Base-by-base conservation (phyloP, 169 alveolate genomes). In the Plasmodium knowlesi region DNA sequence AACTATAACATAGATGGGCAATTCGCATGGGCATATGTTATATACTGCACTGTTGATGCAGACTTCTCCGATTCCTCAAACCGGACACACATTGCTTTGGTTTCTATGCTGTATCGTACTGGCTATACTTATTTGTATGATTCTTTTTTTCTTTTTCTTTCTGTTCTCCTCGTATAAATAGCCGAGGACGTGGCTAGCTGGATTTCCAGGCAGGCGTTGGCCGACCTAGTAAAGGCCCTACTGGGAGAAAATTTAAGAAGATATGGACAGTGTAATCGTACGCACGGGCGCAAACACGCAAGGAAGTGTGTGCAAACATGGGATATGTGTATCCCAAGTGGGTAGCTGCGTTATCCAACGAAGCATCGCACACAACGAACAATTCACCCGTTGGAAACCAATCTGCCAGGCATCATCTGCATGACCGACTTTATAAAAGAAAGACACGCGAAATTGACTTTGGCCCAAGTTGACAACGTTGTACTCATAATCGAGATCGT, bases 181-280 rank as follows among this genome's bases (percentile, higher is more conserved):
- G 93, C 93, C 41, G 74, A 86, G 19, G 93, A 86, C 37, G 80
- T 86, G 86, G 82, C 86, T 28, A 86, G 71, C 85, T 86, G 93
- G 93, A n/a, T 86, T 22, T 86, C 93, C 41, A 86, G 93, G 22
- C 93, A 86, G 67, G 93, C 93, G 39, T 10, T 86, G 61, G 83
- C 81, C 43, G 93, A 74, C 41, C 86, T 86, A 22, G 34, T 86
- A 14, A 86, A 86, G 81, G 80, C 80, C 28, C 39, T 74, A 86
- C 61, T 86, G 41, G 86, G 71, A 14, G 71, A 86, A 5, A 76
- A 46, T 43, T 28, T 54, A 86, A 86, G 74, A 53, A 86, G 86
- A 76, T 28, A 86, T 67, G 93, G 76, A 74, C 85, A 70, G 30
- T 86, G 93, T 86, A 86, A 86, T 86, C 50, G 34, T 30, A 19